Conservation (phyloP, 2,329 filamentous ascomycete genomes). For the Monilinia vaccinii-corymbosi region DNA sequence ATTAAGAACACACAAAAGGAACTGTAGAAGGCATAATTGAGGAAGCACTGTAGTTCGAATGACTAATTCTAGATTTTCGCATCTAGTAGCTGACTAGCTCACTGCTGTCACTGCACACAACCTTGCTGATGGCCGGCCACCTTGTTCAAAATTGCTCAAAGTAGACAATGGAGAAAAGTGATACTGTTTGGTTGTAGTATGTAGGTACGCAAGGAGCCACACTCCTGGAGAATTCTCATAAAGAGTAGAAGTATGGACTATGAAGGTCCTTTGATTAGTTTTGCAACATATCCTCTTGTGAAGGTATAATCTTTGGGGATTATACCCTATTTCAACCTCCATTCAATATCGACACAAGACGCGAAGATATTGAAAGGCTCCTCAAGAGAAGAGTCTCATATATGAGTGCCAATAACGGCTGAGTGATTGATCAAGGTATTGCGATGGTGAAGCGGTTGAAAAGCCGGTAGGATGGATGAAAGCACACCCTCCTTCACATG, state of each 20-base stretch:
- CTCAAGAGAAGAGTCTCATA: constrained; percentile 36
- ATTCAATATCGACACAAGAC: constrained; percentile 38
- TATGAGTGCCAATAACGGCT: constrained; percentile 30
- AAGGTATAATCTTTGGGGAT: constrained; percentile 28
- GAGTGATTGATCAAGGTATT: constrained; percentile 37
- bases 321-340: constrained; percentile 33
- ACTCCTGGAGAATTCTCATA: constrained; percentile 34
- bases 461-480: neutral
- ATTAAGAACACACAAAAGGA: no score
- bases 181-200: constrained; percentile 20
- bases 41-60: neutral
- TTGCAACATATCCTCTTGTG: constrained; percentile 37
- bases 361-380: constrained; percentile 35
- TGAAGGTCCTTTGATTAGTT: constrained; percentile 40
- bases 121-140: neutral
- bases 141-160: neutral
- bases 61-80: neutral
- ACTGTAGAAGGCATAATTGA: neutral
- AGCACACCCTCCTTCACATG: neutral
- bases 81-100: neutral
- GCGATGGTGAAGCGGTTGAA: constrained; percentile 9
- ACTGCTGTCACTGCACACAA: neutral
- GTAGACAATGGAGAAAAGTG: neutral
- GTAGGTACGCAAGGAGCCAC: constrained; percentile 46
- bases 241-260: constrained; percentile 45